Conservation (phyloP, 495 filamentous ascomycete genomes). For the Thozetella sp. region DNA sequence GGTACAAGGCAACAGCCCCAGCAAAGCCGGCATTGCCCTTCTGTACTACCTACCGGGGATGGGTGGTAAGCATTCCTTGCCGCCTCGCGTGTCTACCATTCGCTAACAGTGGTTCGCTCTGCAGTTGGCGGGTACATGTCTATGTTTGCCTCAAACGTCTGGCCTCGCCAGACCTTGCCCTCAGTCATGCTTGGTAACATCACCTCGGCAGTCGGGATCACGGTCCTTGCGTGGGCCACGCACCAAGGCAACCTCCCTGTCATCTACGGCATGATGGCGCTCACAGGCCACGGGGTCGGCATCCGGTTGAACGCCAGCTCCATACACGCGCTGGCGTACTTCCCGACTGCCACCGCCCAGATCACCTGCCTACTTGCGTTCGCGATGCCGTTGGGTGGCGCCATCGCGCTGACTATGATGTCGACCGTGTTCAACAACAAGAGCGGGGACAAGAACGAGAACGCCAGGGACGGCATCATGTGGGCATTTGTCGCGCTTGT, state of each 20-base stretch:
- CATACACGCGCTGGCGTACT: slow-evolving; percentile 57
- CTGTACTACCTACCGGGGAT: slow-evolving; percentile 46
- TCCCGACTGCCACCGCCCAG: slow-evolving; percentile 48
- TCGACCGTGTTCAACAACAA: slow-evolving; percentile 62
- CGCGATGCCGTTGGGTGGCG: slow-evolving; percentile 57
- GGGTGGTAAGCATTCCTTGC: slow-evolving; percentile 29
- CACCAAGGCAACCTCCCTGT: slow-evolving; percentile 30
- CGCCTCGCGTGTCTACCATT: background rate
- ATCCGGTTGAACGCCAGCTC: slow-evolving; percentile 33
- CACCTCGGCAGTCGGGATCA: slow-evolving; percentile 46
- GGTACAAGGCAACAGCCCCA: slow-evolving; percentile 45
- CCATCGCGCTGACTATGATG: slow-evolving; percentile 60
- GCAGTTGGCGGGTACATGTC: slow-evolving; percentile 53
- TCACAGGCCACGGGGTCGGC: slow-evolving; percentile 61
- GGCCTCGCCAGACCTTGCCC: slow-evolving; percentile 56
- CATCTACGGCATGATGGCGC: slow-evolving; percentile 62
- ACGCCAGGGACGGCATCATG: slow-evolving; percentile 47
- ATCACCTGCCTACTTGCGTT: slow-evolving; percentile 54
- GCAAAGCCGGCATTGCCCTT: slow-evolving; percentile 50
- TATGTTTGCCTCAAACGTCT: slow-evolving; percentile 55
- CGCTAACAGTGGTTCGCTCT: background rate
- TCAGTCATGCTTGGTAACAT: slow-evolving; percentile 51
- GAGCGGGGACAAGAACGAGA: slow-evolving; percentile 11
- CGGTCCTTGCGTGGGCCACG: slow-evolving; percentile 49
- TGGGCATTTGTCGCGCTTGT: slow-evolving; percentile 58